Evolutionary conservation across 2,329 filamentous ascomycete species (phyloP).

Genomic region (Shiraia sp.): DNA sequence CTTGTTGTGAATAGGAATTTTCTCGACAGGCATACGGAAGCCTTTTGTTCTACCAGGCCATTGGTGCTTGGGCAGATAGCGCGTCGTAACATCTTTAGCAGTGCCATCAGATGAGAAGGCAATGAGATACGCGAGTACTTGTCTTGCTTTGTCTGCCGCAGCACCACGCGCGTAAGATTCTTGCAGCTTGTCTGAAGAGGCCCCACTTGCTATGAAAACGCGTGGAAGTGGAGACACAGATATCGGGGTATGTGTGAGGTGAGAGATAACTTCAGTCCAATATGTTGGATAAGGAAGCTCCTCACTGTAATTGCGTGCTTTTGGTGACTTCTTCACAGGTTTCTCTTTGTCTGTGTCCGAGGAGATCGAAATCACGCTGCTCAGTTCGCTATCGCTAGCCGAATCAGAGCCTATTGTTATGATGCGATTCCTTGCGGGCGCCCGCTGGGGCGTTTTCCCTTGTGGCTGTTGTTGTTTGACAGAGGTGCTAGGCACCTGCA

Average conservation of each 20-base stretch:
- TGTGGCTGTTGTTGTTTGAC: constrained; percentile 7
- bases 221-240: constrained; percentile 73
- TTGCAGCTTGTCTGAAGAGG: constrained; percentile 71
- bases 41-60: constrained; percentile 92
- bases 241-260: constrained; percentile 76
- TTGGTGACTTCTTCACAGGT: constrained; percentile 47
- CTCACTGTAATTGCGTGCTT: constrained; percentile 64
- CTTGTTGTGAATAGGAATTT: constrained; percentile 76
- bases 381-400: constrained; percentile 52
- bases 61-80: constrained; percentile 80
- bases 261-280: constrained; percentile 89
- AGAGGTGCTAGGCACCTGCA: neutral
- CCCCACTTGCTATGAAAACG: constrained; percentile 56
- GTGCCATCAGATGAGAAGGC: constrained; percentile 82
- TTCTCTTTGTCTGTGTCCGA: constrained; percentile 58
- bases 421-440: constrained; percentile 6
- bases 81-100: constrained; percentile 90
- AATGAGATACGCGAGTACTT: constrained; percentile 87
- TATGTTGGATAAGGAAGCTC: constrained; percentile 86
- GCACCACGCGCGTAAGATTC: constrained; percentile 80
- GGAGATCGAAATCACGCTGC: constrained; percentile 49
- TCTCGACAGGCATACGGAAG: constrained; percentile 75
- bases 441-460: constrained; percentile 5
- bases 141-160: constrained; percentile 82
- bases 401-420: constrained; percentile 11